These are phyloP conservation scores for Metschnikowia kunwiensis DNA, from an alignment of 805 yeast genomes.

Conservation along the genomic window DNA sequence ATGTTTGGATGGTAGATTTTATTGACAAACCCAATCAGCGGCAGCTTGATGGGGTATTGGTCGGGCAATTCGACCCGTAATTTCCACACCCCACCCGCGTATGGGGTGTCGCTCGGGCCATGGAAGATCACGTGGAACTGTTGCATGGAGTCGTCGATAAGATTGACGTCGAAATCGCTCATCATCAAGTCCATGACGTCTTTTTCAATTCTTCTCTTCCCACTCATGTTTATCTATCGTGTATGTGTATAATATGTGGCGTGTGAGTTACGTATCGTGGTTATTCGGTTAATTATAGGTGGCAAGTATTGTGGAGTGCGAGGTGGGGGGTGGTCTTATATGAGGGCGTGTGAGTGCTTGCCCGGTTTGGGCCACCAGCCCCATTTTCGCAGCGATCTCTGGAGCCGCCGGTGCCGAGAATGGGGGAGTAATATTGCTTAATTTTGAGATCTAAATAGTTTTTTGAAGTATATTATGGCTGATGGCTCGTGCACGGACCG, in stretches of 20 bases:
- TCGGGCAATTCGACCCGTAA: conserved; percentile 91
- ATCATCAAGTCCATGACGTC: conserved; percentile 96
- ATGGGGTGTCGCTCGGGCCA: conserved; percentile 83
- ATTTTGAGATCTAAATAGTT: too few species aligned
- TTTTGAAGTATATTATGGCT: too few species aligned
- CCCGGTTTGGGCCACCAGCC: background rate
- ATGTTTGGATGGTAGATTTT: conserved; percentile 94
- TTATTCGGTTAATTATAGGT: too few species aligned
- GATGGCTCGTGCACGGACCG: too few species aligned
- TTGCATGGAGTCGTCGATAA: conserved; percentile 74
- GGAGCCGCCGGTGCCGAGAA: too few species aligned
- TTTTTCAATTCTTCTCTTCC: conserved; percentile 77
- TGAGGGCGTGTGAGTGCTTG: background rate
- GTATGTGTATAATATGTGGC: too few species aligned
- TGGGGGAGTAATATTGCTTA: too few species aligned
- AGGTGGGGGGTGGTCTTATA: background rate
- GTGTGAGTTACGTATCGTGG: too few species aligned
- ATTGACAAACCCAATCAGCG: conserved; percentile 90
- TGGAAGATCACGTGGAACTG: conserved; percentile 80
- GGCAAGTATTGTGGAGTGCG: too few species aligned
- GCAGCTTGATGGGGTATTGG: conserved; percentile 92
- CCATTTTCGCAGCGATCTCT: background rate
- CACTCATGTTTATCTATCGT: too few species aligned
- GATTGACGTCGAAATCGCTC: conserved; percentile 87
- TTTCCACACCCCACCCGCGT: conserved; percentile 87